Percentiles rank a stretch among this genome's conserved stretches.
These are phyloP conservation scores for Scenedesmus sp. DNA, from an alignment of 163 green algal genomes.

Conservation along the genomic window DNA sequence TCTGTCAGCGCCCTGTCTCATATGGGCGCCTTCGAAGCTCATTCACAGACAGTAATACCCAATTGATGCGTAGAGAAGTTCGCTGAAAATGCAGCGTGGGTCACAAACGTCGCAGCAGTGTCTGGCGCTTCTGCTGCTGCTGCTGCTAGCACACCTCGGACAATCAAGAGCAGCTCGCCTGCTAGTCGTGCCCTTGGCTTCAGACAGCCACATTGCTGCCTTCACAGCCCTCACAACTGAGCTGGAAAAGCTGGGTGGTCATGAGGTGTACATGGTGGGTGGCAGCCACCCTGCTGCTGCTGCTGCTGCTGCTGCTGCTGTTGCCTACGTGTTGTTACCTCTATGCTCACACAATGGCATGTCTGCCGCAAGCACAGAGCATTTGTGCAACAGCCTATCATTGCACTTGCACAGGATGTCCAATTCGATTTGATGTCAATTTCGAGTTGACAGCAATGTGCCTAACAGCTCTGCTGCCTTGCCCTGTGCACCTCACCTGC, in stretches of 20 bases:
- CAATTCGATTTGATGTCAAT: too few relatives aligned
- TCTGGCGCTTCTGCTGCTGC: too few relatives aligned
- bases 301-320: neutral
- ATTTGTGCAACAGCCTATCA: neutral
- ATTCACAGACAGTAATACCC: too few relatives aligned
- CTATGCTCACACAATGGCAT: neutral
- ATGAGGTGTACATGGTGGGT: conserved; percentile 43
- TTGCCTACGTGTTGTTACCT: neutral
- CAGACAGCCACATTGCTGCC: conserved; percentile 30
- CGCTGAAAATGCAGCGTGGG: too few relatives aligned
- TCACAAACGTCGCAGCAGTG: too few relatives aligned
- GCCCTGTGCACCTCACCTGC: neutral
- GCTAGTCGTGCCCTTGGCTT: conserved; percentile 5
- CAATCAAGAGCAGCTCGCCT: neutral
- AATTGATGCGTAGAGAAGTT: too few relatives aligned
- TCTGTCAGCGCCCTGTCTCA: too few relatives aligned
- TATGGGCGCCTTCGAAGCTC: too few relatives aligned
- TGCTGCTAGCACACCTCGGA: too few relatives aligned
- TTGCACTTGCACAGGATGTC: neutral
- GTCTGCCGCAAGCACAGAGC: neutral
- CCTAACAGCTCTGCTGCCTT: neutral
- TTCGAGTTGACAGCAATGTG: neutral
- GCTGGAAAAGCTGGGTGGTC: conserved; percentile 17
- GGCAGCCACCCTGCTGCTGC: neutral
- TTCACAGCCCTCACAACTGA: conserved; percentile 44